phyloP scores from a whole-genome alignment of 495 filamentous ascomycete species.

The Rusavskia elegans region DNA sequence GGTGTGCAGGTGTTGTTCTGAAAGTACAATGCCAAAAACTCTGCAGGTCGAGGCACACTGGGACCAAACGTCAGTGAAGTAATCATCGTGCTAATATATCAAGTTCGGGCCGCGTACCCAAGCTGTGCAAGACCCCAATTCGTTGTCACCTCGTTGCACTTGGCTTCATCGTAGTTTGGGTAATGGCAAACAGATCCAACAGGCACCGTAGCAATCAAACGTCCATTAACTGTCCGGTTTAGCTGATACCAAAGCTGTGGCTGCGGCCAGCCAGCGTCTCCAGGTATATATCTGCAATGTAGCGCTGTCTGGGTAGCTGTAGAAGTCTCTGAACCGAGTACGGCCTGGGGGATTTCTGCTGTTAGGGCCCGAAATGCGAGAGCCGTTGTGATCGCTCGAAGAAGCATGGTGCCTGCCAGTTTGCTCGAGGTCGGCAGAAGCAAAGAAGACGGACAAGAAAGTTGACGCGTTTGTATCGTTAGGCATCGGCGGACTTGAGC shows the following conservation, averaged over 20 bases:
- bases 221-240: slow-evolving; percentile 17
- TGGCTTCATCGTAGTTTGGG: slow-evolving; percentile 14
- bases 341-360: neutral
- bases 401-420: neutral
- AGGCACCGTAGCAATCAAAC: slow-evolving; percentile 21
- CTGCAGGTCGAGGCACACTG: slow-evolving; percentile 14
- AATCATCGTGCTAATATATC: neutral
- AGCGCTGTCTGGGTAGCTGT: neutral
- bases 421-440: neutral
- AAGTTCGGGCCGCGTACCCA: slow-evolving; percentile 19
- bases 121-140: slow-evolving; percentile 12
- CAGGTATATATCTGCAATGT: slow-evolving; percentile 19
- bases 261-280: slow-evolving; percentile 18
- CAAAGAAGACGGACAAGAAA: neutral
- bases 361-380: neutral
- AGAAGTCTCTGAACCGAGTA: neutral
- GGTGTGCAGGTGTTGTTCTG: slow-evolving; percentile 34
- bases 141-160: slow-evolving; percentile 12
- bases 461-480: too few relatives aligned
- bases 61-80: neutral
- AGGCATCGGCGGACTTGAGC: neutral
- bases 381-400: neutral
- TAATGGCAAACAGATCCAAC: slow-evolving; percentile 24
- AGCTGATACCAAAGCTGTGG: slow-evolving; percentile 14
- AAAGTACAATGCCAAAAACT: slow-evolving; percentile 27